Conservation (phyloP, 805 yeast species). For the Yarrowia sp. region DNA sequence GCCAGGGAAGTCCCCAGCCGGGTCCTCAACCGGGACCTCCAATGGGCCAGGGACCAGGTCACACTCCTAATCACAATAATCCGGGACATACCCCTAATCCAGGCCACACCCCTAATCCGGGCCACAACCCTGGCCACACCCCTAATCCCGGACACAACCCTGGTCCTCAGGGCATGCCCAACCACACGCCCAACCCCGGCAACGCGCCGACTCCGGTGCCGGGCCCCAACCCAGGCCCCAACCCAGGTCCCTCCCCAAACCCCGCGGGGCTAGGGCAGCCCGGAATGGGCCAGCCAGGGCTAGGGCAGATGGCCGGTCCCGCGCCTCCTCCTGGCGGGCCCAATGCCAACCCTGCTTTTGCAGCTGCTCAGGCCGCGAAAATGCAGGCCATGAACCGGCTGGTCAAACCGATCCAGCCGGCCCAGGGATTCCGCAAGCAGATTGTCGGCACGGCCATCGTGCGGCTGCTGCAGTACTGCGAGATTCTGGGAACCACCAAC, state of each 20-base stretch:
- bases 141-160: neutral
- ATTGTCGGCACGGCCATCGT: conserved; percentile 57
- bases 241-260: conserved; percentile 1
- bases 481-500: conserved; percentile 54
- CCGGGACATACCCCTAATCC: conserved; percentile 10
- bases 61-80: neutral
- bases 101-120: conserved; percentile 2
- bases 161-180: neutral
- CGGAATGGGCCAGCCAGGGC: conserved; percentile 17
- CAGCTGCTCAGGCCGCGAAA: conserved; percentile 26
- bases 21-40: conserved; percentile 10
- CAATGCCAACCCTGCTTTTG: conserved; percentile 34
- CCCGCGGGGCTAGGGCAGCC: conserved; percentile 6
- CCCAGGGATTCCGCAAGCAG: conserved; percentile 50
- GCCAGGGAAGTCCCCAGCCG: conserved; percentile 13
- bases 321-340: conserved; percentile 23
- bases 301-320: conserved; percentile 1
- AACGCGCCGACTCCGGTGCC: conserved; percentile 13
- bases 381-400: conserved; percentile 38
- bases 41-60: neutral
- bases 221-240: conserved; percentile 5
- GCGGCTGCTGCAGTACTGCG: conserved; percentile 59
- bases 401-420: conserved; percentile 40
- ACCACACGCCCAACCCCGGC: conserved; percentile 14
- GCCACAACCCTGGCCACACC: neutral